Conservation (phyloP, 129 eudicot species). For the Rutidosis leptorrhynchoides region DNA sequence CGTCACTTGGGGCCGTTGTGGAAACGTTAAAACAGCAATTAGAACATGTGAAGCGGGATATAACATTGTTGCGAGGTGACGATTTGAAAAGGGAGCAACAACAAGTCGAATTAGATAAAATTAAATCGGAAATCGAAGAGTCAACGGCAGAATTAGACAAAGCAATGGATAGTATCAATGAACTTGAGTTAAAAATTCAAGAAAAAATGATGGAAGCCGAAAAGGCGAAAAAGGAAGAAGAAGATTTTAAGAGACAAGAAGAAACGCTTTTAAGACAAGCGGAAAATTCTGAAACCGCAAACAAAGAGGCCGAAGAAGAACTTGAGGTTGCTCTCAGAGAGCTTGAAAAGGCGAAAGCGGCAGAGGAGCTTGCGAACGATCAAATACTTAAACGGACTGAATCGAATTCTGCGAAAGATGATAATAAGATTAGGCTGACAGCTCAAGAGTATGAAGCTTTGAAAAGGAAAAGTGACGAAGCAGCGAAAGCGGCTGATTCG, state of each 20-base stretch:
- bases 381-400: constrained; percentile 35
- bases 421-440: constrained; percentile 49
- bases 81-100: constrained; percentile 43
- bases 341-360: constrained; percentile 72
- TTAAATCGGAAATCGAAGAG: constrained; percentile 48
- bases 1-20: constrained; percentile 29
- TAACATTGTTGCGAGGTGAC: constrained; percentile 33
- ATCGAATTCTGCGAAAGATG: constrained; percentile 13
- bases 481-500: constrained; percentile 43
- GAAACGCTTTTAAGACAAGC: constrained; percentile 43
- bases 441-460: constrained; percentile 55
- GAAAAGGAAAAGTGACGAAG: constrained; percentile 47
- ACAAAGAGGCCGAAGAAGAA: constrained; percentile 49
- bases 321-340: constrained; percentile 48
- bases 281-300: constrained; percentile 28
- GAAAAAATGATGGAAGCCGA: constrained; percentile 41
- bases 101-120: constrained; percentile 44
- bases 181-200: constrained; percentile 33
- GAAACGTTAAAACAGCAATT: constrained; percentile 49
- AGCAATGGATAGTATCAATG: constrained; percentile 33
- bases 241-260: constrained; percentile 37
- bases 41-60: constrained; percentile 48
- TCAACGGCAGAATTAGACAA: constrained; percentile 33
- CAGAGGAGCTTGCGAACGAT: constrained; percentile 57
- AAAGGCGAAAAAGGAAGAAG: constrained; percentile 48